These are phyloP conservation scores for Glycyrrhiza uralensis DNA, from an alignment of 306 rosid species.

Conservation along the genomic window DNA sequence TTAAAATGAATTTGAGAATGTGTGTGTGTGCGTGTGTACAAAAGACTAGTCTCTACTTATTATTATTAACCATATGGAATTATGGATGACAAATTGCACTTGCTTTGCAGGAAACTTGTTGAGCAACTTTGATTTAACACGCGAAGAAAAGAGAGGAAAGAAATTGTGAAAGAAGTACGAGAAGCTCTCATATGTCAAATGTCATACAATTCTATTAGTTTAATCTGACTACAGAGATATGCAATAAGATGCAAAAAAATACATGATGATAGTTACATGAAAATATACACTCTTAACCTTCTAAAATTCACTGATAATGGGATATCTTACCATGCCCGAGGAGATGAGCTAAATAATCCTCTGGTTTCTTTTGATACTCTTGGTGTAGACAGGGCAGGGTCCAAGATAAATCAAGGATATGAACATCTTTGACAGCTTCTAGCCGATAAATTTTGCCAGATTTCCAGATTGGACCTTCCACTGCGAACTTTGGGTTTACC, in stretches of 20 bases:
- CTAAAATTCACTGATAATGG: constrained; percentile 13
- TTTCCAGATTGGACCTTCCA: constrained; percentile 82
- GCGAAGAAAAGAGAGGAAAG: neutral
- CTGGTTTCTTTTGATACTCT: constrained; percentile 81
- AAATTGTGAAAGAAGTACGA: neutral
- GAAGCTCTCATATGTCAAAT: neutral
- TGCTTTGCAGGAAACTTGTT: neutral
- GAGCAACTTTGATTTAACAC: constrained; percentile 13
- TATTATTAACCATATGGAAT: constrained; percentile 1
- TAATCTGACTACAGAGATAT: neutral
- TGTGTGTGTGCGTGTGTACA: neutral
- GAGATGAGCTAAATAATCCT: constrained; percentile 90
- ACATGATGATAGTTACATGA: neutral
- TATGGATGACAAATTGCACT: constrained; percentile 17
- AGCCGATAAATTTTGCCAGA: constrained; percentile 73
- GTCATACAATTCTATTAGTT: neutral
- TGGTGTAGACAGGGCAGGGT: constrained; percentile 72
- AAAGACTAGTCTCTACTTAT: neutral
- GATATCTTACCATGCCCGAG: constrained; percentile 89
- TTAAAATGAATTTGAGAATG: neutral
- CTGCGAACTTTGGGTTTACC: constrained; percentile 53
- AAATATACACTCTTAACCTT: constrained; percentile 3
- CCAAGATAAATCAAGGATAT: constrained; percentile 79
- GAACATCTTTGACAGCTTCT: constrained; percentile 93
- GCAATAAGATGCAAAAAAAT: neutral